phyloP scores from a whole-genome alignment of 129 eudicot species.

The Saposhnikovia divaricata region DNA sequence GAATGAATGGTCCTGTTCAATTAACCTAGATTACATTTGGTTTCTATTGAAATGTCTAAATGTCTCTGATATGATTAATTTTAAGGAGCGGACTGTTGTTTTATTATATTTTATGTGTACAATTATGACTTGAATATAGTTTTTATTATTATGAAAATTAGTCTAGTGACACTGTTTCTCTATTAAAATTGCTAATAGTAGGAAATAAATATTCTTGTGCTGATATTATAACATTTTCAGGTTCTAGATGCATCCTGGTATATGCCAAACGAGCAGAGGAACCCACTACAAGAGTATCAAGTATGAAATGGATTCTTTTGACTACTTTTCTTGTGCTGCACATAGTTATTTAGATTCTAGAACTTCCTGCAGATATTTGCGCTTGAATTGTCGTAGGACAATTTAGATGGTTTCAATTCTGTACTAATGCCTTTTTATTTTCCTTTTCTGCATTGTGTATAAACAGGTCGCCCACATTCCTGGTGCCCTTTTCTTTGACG shows the following conservation, averaged over 20 bases:
- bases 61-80: not conserved
- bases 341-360: not conserved
- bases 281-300: constrained; percentile 95
- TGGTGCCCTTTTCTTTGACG: constrained; percentile 92
- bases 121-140: not conserved
- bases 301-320: constrained; percentile 21
- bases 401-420: not conserved
- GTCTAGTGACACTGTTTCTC: not conserved
- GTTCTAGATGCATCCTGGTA: constrained; percentile 98
- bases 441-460: not conserved
- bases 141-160: not conserved
- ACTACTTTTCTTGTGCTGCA: not conserved
- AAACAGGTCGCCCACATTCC: constrained; percentile 94
- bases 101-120: not conserved
- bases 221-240: constrained; percentile 21
- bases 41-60: not conserved
- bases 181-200: not conserved
- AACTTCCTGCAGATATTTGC: not conserved
- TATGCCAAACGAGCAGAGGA: constrained; percentile 96
- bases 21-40: not conserved
- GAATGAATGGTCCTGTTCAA: not conserved
- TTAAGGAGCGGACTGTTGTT: not conserved
- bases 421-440: not conserved
- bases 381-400: not conserved
- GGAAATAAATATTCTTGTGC: not conserved